Evolutionary conservation across 1,284 basidiomycete genomes (phyloP), one percentile per base, ranked within the genome.

Genomic region (Pseudozyma tsukubaensis): DNA sequence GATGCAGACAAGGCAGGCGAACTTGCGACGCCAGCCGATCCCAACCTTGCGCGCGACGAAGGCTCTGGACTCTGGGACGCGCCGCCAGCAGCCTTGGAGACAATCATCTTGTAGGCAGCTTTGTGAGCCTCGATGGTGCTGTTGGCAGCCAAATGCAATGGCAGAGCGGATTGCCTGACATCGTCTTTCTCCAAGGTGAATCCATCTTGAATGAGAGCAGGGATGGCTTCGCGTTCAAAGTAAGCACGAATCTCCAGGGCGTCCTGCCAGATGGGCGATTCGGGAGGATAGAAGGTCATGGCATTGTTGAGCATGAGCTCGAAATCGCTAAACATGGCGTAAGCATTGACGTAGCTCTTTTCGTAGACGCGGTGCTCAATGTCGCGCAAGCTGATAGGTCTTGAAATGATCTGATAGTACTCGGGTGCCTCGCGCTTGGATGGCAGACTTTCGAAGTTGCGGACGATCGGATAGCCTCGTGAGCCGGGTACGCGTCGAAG

Each of bases 151-250:
- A 78, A 48, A 13, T 78, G 72, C 14, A 76, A 61, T 10, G 81
- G 81, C 29, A 82, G 54, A 12, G 78, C 83, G 16, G 81, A 78
- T 53, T 81, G 76, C 14, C 83, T 69, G 21, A 73, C 64, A 56
- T 84, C 83, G 54, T 80, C 72, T 36, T 80, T 80, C 24, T 83
- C 80, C 45, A 84, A 54, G 0, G 83, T 84, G 57, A 84, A 84
- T 8, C 81, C 81, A 36, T 83, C 78, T 36, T 70, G 75, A 9
- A 83, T 59, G 16, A 82, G 59, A 2, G 72, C 63, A 1, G 83
- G 83, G 21, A 84, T 77, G 14, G 78, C 55, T 32, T 65, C 69
- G n/a, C 56, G 63, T 43, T 83, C 81, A 47, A 84, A 59, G 50
- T 82, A 74, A 29, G 59, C 56, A 19, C 70, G 58, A 4, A 83